These are phyloP conservation scores for Hanseniaspora guilliermondii DNA, from an alignment of 805 yeast genomes.

Conservation along the genomic window DNA sequence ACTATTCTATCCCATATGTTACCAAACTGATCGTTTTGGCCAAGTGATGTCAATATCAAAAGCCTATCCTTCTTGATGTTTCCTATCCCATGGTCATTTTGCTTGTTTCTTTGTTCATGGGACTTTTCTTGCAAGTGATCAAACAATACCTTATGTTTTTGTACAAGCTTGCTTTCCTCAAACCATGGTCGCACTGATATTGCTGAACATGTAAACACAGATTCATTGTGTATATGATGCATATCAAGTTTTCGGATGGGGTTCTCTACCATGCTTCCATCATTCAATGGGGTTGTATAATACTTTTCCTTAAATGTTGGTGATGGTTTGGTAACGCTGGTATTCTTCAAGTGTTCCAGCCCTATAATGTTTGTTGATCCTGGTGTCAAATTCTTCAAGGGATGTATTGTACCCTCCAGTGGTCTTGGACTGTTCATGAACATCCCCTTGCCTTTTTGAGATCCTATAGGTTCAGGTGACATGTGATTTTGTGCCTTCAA, in stretches of 20 bases:
- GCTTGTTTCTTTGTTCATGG: slow-evolving; percentile 1
- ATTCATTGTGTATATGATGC: slow-evolving; percentile 1
- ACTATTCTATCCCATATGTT: slow-evolving; percentile 7
- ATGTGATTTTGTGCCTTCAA: not conserved
- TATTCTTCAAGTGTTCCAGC: not conserved
- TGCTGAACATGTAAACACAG: slow-evolving; percentile 10
- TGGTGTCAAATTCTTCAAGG: not conserved
- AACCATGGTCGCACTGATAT: slow-evolving; percentile 10
- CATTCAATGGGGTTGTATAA: not conserved
- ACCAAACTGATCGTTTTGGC: not conserved
- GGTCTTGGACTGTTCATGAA: not conserved
- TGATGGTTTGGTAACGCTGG: not conserved
- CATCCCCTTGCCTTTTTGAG: not conserved
- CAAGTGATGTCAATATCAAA: not conserved
- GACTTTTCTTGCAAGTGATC: slow-evolving; percentile 10
- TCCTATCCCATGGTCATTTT: slow-evolving; percentile 8
- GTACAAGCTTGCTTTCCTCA: slow-evolving; percentile 3
- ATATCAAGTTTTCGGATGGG: slow-evolving; percentile 8
- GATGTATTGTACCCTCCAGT: not conserved
- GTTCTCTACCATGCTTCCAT: not conserved
- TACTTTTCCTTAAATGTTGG: slow-evolving; percentile 7
- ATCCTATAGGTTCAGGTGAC: not conserved
- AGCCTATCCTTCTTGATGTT: slow-evolving; percentile 8
- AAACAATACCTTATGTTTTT: slow-evolving; percentile 11
- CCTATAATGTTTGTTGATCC: not conserved